Base-by-base conservation (phyloP, 1,139 yeast genomes). In the Pichia sp. region DNA sequence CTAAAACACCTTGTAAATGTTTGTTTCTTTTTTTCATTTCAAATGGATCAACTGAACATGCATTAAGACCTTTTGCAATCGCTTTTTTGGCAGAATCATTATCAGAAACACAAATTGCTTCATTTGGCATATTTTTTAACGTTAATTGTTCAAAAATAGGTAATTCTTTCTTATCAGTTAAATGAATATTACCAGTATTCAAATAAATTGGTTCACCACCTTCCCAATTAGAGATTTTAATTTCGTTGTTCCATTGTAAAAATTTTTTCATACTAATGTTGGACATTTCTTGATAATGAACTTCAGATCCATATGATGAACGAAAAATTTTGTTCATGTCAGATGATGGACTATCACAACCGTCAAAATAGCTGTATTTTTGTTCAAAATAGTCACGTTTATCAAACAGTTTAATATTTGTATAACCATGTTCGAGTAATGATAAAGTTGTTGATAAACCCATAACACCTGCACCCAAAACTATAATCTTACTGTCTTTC, bases 381-480 rank as follows among this genome's bases (percentile, higher is more conserved):
- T 56, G 42, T 5, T 46, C 25, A 21, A 59, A 55, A 11, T 65
- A 59, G 35, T 62, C 63, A 19, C 57, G 41, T 35, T 64, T 54
- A 40, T 68, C 72, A 46, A 58, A 59, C 3, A 67, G 52, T 4
- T 62, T 57, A 39, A 68, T 53, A 33, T 62, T 43, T 8, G 40
- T 50, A 40, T 56, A 56, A 3, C 60, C 60, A 18, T 43, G 43
- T 24, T 52, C 37, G 4, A 64, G 59, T 18, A 71, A 54, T 24
- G 65, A 55, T 14, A 60, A 56, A 4, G 73, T 71, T 6, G 69
- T 59, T n/a, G 74, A 68, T 20, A 70, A 57, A 1, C 76, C 76
- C 59, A 69, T 70, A 8, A 66, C 70, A 20, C 74, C 75, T 1
- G 72, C 65, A 4, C 76, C 76, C 24, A 70, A 56, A 19, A 70